These are phyloP conservation scores for Penicillium arizonense DNA, from an alignment of 495 filamentous ascomycete species.

Conservation along the genomic window DNA sequence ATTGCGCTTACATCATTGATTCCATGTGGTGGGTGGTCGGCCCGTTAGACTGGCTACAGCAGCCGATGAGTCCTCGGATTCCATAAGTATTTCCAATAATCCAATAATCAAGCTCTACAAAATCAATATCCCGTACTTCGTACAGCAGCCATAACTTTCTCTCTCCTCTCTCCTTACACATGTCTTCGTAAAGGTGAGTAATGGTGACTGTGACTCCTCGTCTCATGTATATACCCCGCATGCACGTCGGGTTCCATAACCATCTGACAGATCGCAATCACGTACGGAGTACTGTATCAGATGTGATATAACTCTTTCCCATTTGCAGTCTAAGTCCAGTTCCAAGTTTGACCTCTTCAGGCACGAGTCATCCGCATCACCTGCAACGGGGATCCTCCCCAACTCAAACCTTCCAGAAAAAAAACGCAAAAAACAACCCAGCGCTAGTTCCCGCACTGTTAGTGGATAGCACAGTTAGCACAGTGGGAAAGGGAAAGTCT, in stretches of 20 bases:
- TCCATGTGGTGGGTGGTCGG: not conserved
- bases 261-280: constrained; percentile 20
- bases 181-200: not conserved
- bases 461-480: constrained; percentile 7
- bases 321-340: constrained; percentile 13
- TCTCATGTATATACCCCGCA: constrained; percentile 1
- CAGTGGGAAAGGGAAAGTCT: not conserved
- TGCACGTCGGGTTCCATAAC: not conserved
- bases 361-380: constrained; percentile 1
- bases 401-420: not conserved
- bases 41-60: not conserved
- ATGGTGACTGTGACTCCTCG: no score
- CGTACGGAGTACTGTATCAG: not conserved
- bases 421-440: not conserved
- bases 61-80: no score
- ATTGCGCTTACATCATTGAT: constrained; percentile 20
- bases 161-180: not conserved
- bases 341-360: not conserved
- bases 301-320: constrained; percentile 9
- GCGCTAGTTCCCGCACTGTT: constrained; percentile 15
- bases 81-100: no score
- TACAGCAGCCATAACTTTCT: not conserved
- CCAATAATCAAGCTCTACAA: no score
- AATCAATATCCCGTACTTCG: no score
- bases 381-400: constrained; percentile 6